phyloP scores from a whole-genome alignment of 176 grass and related monocot species.

The Thinopyrum elongatum region DNA sequence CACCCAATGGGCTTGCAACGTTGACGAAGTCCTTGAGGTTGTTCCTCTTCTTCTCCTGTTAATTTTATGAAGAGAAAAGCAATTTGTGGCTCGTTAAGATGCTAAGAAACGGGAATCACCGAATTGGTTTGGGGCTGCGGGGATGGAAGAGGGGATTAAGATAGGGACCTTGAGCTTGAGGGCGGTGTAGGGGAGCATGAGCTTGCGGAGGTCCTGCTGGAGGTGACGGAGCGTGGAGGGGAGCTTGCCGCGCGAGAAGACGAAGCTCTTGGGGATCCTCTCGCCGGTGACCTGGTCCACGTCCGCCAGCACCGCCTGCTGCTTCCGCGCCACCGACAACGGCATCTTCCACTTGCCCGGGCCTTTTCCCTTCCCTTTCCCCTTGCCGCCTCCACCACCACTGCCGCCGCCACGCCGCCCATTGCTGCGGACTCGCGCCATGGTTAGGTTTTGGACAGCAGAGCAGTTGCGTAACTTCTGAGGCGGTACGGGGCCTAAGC shows the following conservation, averaged over 20 bases:
- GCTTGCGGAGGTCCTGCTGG: slow-evolving; percentile 69
- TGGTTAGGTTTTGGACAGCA: neutral
- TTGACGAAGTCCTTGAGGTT: slow-evolving; percentile 67
- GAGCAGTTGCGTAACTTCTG: neutral
- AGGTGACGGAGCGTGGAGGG: slow-evolving; percentile 73
- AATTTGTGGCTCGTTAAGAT: neutral
- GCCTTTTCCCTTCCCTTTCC: slow-evolving; percentile 6
- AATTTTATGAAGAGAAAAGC: neutral
- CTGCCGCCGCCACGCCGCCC: slow-evolving; percentile 29
- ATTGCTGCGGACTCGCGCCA: neutral
- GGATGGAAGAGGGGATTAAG: neutral
- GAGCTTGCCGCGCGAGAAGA: slow-evolving; percentile 82
- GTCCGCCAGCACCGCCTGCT: slow-evolving; percentile 41
- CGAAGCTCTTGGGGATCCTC: slow-evolving; percentile 93
- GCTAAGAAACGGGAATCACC: neutral
- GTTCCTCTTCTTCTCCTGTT: slow-evolving; percentile 71
- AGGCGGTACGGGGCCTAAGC: neutral
- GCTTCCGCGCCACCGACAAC: slow-evolving; percentile 53
- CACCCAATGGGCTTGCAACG: slow-evolving; percentile 53
- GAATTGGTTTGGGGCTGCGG: neutral
- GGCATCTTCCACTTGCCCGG: slow-evolving; percentile 32
- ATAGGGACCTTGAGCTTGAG: slow-evolving; percentile 45
- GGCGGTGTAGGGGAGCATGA: slow-evolving; percentile 64
- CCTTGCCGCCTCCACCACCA: slow-evolving; percentile 2
- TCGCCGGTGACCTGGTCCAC: slow-evolving; percentile 83